Evolutionary conservation across 2,329 filamentous ascomycete genomes (phyloP).

Genomic region (Beauveria sp.): DNA sequence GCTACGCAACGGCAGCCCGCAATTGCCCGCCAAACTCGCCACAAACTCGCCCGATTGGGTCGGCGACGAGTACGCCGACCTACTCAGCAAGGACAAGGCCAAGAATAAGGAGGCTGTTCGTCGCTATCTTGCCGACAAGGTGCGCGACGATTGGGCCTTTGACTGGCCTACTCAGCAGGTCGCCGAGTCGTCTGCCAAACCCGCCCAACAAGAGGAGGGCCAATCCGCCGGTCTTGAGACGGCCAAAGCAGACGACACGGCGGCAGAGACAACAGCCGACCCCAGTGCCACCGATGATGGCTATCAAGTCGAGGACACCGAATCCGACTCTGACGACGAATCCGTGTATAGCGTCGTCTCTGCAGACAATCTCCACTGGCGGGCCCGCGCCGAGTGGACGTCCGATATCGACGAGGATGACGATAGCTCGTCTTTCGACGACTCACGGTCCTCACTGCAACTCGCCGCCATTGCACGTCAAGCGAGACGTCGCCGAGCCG

Average conservation of each 20-base stretch:
- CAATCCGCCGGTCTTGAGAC: neutral
- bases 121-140: conserved; percentile 43
- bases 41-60: conserved; percentile 25
- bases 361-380: conserved; percentile 44
- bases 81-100: conserved; percentile 52
- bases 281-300: conserved; percentile 22
- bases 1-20: conserved; percentile 33
- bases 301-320: conserved; percentile 28
- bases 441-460: conserved; percentile 35
- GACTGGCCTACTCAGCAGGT: conserved; percentile 38
- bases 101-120: conserved; percentile 58
- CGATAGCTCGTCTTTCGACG: conserved; percentile 37
- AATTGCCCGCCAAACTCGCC: conserved; percentile 22
- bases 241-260: conserved; percentile 2
- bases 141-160: conserved; percentile 55
- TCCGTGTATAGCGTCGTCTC: conserved; percentile 52
- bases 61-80: conserved; percentile 50
- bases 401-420: conserved; percentile 50
- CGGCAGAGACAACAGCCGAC: conserved; percentile 6
- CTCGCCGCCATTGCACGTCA: conserved; percentile 39
- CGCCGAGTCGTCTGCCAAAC: neutral
- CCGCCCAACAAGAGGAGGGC: neutral
- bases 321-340: conserved; percentile 35
- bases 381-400: conserved; percentile 46
- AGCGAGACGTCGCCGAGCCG: conserved; percentile 46